These are phyloP conservation scores for Exophiala bonariae DNA, from an alignment of 2,329 filamentous ascomycete species.

Conservation along the genomic window DNA sequence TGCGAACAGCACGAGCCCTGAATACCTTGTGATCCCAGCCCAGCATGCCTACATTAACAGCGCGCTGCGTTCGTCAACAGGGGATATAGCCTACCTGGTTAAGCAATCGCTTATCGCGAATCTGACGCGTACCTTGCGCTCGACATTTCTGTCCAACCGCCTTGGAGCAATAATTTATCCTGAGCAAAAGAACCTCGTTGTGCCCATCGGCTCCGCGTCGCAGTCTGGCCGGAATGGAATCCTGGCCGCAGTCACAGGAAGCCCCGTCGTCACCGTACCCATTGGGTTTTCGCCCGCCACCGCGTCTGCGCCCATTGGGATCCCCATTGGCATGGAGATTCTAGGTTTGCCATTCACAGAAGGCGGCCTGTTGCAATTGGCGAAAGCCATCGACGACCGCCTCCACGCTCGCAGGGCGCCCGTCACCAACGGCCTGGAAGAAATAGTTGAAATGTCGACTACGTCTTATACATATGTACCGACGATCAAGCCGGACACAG, in stretches of 20 bases:
- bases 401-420: constrained; percentile 50
- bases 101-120: constrained; percentile 51
- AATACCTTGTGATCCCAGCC: constrained; percentile 60
- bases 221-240: constrained; percentile 63
- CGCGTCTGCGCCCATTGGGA: constrained; percentile 53
- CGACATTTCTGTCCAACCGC: constrained; percentile 49
- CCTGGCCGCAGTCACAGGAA: constrained; percentile 54
- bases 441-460: too few relatives aligned
- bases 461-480: constrained; percentile 15
- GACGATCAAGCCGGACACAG: constrained; percentile 12
- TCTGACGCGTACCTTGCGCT: constrained; percentile 52
- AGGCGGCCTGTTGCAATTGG: constrained; percentile 53
- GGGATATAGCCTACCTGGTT: constrained; percentile 51
- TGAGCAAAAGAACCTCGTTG: constrained; percentile 64
- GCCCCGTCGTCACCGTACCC: constrained; percentile 50
- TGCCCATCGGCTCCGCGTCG: constrained; percentile 55
- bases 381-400: constrained; percentile 50
- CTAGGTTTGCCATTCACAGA: constrained; percentile 60
- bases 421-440: constrained; percentile 21
- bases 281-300: constrained; percentile 51
- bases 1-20: constrained; percentile 15
- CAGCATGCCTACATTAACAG: constrained; percentile 58
- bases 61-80: constrained; percentile 53
- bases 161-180: constrained; percentile 65
- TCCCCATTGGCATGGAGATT: constrained; percentile 67